Evolutionary conservation across 306 rosid genomes (phyloP), one percentile per base, ranked within the genome.

Genomic region (Chamaecrista fasciculata): DNA sequence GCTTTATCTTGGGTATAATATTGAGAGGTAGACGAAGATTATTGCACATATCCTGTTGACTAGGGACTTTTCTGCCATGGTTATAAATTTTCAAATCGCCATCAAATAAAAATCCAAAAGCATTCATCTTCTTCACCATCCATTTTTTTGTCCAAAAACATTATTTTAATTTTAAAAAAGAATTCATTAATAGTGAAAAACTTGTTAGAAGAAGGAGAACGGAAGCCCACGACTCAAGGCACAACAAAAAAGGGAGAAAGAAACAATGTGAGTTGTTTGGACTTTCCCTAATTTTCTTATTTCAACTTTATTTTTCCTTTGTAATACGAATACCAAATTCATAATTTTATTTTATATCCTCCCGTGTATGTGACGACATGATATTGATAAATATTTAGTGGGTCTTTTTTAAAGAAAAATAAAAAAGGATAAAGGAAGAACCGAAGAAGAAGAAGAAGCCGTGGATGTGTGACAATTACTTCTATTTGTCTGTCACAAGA

Each of bases 21-120:
- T 43, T 43, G 72, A 76, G 72, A 78, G 77, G 71, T 52, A 55
- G 74, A 47, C 72, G 82, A 84, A 85, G 83, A 86, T 87, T 75
- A 78, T 82, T 80, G 81, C 84, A 52, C 47, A 66, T 84, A 74
- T 84, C 80, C 82, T 84, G 82, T 76, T 82, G 95, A 82, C 90
- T 60, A 40, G 36, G 71, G 91, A 90, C 84, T 83, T 80, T 79
- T 82, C 80, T 69, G 34, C 60, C 53, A n/a, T 64, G 58, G 66
- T 28, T 33, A 70, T 73, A 80, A 69, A 74, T 40, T 61, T 76
- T 66, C 73, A 66, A 78, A 63, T 44, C 71, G 62, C 73, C 77
- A 74, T 71, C 70, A 82, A 76, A 75, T 20, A 66, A 79, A 79
- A 76, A 71, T 72, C 66, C 37, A 24, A 71, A 64, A 51, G 57